Evolutionary conservation across 1,139 yeast genomes (phyloP).

Genomic region (Zygotorulaspora mrakii): DNA sequence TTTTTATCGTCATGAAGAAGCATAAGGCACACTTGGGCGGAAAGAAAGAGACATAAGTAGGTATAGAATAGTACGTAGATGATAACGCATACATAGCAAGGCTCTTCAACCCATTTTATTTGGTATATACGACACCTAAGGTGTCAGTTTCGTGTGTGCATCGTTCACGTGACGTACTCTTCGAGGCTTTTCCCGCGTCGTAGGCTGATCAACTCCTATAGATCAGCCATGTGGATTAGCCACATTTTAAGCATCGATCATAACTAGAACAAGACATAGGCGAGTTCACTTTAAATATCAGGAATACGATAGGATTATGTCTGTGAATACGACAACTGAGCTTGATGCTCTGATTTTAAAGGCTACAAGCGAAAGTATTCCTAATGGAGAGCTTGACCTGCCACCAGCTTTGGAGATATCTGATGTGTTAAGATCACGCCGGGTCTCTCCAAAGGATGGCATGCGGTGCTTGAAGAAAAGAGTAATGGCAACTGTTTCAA

Average conservation of each 20-base stretch:
- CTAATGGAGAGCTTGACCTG: slow-evolving; percentile 81
- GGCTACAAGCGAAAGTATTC: slow-evolving; percentile 87
- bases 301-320: slow-evolving; percentile 7
- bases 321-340: slow-evolving; percentile 41
- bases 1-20: slow-evolving; percentile 23
- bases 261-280: too few relatives aligned
- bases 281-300: too few relatives aligned
- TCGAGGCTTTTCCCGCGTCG: neutral
- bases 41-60: neutral
- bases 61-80: too few relatives aligned
- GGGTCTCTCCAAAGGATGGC: slow-evolving; percentile 77
- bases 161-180: too few relatives aligned
- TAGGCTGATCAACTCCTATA: slow-evolving; percentile 1
- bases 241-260: neutral
- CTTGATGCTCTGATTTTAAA: slow-evolving; percentile 64
- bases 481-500: slow-evolving; percentile 52
- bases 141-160: too few relatives aligned
- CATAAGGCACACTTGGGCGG: neutral
- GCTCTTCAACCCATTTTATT: too few relatives aligned
- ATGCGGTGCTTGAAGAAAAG: slow-evolving; percentile 80
- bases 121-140: too few relatives aligned
- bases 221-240: slow-evolving; percentile 1
- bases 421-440: slow-evolving; percentile 80
- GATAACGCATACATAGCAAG: neutral
- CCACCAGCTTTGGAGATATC: slow-evolving; percentile 79